Evolutionary conservation across 2,329 filamentous ascomycete species (phyloP).

Genomic region (Clarireedia monteithiana): DNA sequence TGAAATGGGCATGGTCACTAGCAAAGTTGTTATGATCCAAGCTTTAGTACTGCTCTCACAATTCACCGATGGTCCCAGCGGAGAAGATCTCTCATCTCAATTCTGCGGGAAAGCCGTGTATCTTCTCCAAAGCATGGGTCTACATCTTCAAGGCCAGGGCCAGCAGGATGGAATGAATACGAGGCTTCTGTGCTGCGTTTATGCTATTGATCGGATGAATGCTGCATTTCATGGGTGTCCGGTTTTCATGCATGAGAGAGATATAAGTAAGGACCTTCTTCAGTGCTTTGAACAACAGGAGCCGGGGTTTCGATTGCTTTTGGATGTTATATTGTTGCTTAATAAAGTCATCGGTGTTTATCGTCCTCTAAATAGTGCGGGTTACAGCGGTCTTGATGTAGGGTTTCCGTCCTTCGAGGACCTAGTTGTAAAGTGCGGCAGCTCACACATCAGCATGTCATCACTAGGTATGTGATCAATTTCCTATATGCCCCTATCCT

Average conservation of each 20-base stretch:
- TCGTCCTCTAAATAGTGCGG: slow-evolving; percentile 37
- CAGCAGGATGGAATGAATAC: slow-evolving; percentile 30
- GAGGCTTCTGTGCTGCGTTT: slow-evolving; percentile 48
- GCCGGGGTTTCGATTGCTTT: slow-evolving; percentile 48
- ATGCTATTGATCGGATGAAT: slow-evolving; percentile 53
- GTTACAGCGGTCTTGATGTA: slow-evolving; percentile 14
- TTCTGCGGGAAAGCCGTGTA: slow-evolving; percentile 47
- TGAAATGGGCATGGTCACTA: slow-evolving; percentile 45
- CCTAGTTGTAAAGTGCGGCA: slow-evolving; percentile 17
- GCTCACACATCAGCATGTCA: slow-evolving; percentile 14
- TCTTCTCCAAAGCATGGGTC: slow-evolving; percentile 47
- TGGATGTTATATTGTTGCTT: slow-evolving; percentile 46
- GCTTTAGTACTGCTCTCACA: slow-evolving; percentile 46
- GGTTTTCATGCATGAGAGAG: slow-evolving; percentile 51
- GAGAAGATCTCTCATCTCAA: slow-evolving; percentile 47
- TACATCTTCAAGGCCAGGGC: slow-evolving; percentile 40
- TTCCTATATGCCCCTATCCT: background rate
- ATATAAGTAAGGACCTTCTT: slow-evolving; percentile 47
- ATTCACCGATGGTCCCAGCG: slow-evolving; percentile 49
- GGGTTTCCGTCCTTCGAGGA: slow-evolving; percentile 28
- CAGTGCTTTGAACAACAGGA: slow-evolving; percentile 42
- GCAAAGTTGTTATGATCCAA: slow-evolving; percentile 48
- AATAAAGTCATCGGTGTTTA: slow-evolving; percentile 55
- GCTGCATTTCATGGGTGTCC: slow-evolving; percentile 53
- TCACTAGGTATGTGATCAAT: slow-evolving; percentile 11